Evolutionary conservation across 208 protist genomes (phyloP), one percentile per base, ranked within the genome.

Genomic region (Wallacemonas collosoma): DNA sequence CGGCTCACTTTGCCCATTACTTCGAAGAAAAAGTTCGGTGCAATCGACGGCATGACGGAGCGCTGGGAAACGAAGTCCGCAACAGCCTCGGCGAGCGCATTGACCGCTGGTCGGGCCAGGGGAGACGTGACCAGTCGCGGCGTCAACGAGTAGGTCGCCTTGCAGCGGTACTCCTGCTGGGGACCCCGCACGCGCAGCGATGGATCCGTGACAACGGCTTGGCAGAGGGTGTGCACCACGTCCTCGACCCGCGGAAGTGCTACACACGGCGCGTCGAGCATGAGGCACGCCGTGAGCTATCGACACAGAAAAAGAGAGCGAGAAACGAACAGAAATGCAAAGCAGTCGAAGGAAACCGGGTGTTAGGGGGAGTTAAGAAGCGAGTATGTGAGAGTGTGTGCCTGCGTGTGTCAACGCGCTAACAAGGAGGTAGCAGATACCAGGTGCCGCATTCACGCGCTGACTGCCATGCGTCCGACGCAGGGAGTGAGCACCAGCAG

Each of bases 61-160:
- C 57, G 56, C 35, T 44, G 15, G 12, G 12, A 39, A n/a, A 50
- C 58, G 53, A 88, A 86, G 6, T 47, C 48, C 0, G 36, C 48
- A 36, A 80, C 82, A 0, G 73, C 67, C 2, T 40, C 8, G 26
- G 62, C 64, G 26, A 80, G 51, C 11, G 51, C 67, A 55, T 86
- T 87, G 26, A 86, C 73, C 1, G 11, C 35, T 1, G 3, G n/a
- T 56, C 51, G 76, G 40, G 61, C 70, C 5, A 82, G 75, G n/a
- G 63, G 64, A 1, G 82, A 80, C 4, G 64, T 64, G 8, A 50
- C 35, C n/a, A 88, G 66, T 11, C 35, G 5, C 5, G 85, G 80
- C 12, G 69, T 64, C 50, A 86, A 56, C 3, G 75, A 83, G 57
- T 86, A 87, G 8, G 85, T 90, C 2, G 72, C 78, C 57, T 87